Evolutionary conservation across 1,284 basidiomycete genomes (phyloP).

Genomic region (Austroboletus olivaceoglutinosus): DNA sequence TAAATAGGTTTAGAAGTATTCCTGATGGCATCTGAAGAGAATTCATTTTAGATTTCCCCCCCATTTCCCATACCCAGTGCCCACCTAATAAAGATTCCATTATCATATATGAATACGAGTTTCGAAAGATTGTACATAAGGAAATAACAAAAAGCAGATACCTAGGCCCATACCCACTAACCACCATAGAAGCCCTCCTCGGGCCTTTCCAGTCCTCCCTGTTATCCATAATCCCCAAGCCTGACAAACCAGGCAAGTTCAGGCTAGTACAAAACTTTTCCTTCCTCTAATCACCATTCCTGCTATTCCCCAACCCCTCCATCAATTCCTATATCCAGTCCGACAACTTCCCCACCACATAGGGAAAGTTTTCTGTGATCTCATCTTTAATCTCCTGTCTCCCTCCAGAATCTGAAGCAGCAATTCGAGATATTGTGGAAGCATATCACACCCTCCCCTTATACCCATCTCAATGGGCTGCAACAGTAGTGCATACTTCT

Average conservation of each 20-base stretch:
- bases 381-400: not conserved
- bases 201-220: conserved; percentile 6
- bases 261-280: not conserved
- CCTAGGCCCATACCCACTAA: not conserved
- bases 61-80: too few species aligned
- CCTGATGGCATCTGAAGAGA: too few species aligned
- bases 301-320: not conserved
- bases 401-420: not conserved
- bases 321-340: not conserved
- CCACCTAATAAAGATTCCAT: too few species aligned
- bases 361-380: not conserved
- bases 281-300: not conserved
- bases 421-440: not conserved
- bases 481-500: not conserved
- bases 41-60: too few species aligned
- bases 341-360: not conserved
- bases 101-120: too few species aligned
- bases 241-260: not conserved
- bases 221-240: conserved; percentile 1
- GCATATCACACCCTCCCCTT: not conserved
- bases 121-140: too few species aligned
- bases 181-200: not conserved
- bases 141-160: not conserved
- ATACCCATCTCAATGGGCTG: not conserved
- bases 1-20: too few species aligned